Evolutionary conservation across 768 basidiomycete genomes (phyloP).

Genomic region (Rhizopogon vesiculosus): DNA sequence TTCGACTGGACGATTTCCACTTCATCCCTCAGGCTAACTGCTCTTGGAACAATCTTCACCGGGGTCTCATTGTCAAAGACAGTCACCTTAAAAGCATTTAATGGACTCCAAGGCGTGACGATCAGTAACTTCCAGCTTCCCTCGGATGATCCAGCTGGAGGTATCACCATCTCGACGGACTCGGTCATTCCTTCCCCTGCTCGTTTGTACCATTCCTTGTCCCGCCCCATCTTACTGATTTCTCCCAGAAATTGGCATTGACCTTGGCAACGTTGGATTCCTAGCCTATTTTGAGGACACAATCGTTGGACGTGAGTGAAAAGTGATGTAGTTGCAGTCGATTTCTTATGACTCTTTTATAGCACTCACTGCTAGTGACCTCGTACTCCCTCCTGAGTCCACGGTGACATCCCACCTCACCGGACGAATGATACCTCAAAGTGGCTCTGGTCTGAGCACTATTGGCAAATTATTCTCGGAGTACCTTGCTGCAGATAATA

Average conservation of each 20-base stretch:
- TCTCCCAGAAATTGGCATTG: constrained; percentile 58
- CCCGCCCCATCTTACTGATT: constrained; percentile 10
- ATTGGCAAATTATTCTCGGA: constrained; percentile 64
- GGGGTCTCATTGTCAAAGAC: constrained; percentile 57
- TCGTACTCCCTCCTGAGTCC: constrained; percentile 47
- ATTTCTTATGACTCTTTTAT: constrained; percentile 2
- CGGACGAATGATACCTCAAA: constrained; percentile 64
- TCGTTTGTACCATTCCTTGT: constrained; percentile 38
- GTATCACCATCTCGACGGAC: constrained; percentile 68
- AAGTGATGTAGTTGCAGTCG: neutral
- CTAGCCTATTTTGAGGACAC: constrained; percentile 53
- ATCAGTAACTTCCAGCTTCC: constrained; percentile 71
- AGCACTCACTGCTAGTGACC: constrained; percentile 49
- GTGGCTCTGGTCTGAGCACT: constrained; percentile 43
- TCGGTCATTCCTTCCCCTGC: constrained; percentile 60
- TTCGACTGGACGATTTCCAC: constrained; percentile 75
- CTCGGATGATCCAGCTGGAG: constrained; percentile 61
- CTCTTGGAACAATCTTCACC: constrained; percentile 67
- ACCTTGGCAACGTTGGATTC: constrained; percentile 63
- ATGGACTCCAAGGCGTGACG: constrained; percentile 63
- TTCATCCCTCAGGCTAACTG: constrained; percentile 53
- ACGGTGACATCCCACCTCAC: constrained; percentile 47
- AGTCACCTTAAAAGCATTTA: constrained; percentile 64
- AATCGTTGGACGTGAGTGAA: constrained; percentile 54
- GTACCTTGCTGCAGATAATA: constrained; percentile 59